Evolutionary conservation across 1,139 yeast species (phyloP).

Genomic region (Saccharomycopsis hybrid): DNA sequence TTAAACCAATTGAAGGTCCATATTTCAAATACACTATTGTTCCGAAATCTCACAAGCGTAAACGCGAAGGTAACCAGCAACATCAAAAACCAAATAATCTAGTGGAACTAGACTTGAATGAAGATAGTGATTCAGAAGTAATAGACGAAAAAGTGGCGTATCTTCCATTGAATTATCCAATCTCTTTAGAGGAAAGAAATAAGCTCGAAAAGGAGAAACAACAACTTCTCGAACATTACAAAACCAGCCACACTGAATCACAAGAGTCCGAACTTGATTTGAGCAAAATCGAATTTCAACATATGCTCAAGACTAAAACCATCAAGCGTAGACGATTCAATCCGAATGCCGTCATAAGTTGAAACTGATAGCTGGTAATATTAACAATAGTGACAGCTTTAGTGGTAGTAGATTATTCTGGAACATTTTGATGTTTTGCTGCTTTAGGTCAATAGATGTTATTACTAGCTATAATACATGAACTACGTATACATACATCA

Average conservation of each 20-base stretch:
- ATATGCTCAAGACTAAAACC: constrained; percentile 9
- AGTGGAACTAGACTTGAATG: constrained; percentile 15
- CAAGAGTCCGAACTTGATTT: constrained; percentile 4
- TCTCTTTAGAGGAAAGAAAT: constrained; percentile 5
- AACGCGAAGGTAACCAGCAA: no score
- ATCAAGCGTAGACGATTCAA: constrained; percentile 36
- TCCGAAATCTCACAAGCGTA: constrained; percentile 7
- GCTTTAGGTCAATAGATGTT: no score
- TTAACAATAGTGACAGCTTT: no score
- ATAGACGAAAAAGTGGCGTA: constrained; percentile 10
- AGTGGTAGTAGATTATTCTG: no score
- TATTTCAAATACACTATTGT: constrained; percentile 10
- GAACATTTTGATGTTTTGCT: no score
- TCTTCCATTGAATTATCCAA: constrained; percentile 5
- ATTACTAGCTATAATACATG: no score
- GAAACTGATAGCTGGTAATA: background rate
- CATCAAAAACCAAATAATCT: background rate
- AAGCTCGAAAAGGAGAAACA: constrained; percentile 5
- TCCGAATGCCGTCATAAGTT: constrained; percentile 35
- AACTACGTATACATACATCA: no score
- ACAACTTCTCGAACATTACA: background rate
- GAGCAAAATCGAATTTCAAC: constrained; percentile 12
- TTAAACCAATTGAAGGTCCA: constrained; percentile 5
- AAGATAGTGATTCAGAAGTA: constrained; percentile 16
- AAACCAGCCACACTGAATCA: background rate